These are phyloP conservation scores for Nothopassalora personata DNA, from an alignment of 2,329 filamentous ascomycete species.

Conservation along the genomic window DNA sequence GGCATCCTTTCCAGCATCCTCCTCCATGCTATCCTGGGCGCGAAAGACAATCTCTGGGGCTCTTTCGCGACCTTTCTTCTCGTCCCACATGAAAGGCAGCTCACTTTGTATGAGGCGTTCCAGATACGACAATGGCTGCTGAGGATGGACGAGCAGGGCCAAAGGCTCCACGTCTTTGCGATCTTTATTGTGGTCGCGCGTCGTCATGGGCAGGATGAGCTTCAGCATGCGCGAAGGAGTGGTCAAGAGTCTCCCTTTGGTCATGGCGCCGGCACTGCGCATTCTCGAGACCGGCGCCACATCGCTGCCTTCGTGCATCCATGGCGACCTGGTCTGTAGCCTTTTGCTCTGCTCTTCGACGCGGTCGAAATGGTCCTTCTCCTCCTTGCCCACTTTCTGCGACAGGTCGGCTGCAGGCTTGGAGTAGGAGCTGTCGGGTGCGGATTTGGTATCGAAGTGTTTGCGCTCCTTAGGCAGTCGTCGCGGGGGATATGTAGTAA, in stretches of 20 bases:
- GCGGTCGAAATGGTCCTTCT: slow-evolving; percentile 42
- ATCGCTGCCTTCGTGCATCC: slow-evolving; percentile 60
- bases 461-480: slow-evolving; percentile 15
- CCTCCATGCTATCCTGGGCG: slow-evolving; percentile 67
- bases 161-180: slow-evolving; percentile 74
- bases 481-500: slow-evolving; percentile 4
- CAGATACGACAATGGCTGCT: slow-evolving; percentile 86
- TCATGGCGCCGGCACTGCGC: slow-evolving; percentile 55
- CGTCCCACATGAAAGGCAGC: slow-evolving; percentile 55
- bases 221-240: slow-evolving; percentile 77
- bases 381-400: slow-evolving; percentile 42
- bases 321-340: slow-evolving; percentile 58
- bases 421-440: slow-evolving; percentile 28
- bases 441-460: slow-evolving; percentile 18
- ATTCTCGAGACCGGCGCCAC: slow-evolving; percentile 51
- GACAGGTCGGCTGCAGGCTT: slow-evolving; percentile 37
- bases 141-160: slow-evolving; percentile 78
- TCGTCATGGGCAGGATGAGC: slow-evolving; percentile 69
- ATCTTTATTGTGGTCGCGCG: slow-evolving; percentile 53
- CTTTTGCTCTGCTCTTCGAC: slow-evolving; percentile 46
- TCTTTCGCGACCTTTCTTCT: slow-evolving; percentile 59
- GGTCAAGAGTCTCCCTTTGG: slow-evolving; percentile 70
- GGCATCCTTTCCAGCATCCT: slow-evolving; percentile 40
- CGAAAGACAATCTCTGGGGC: slow-evolving; percentile 72
- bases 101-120: slow-evolving; percentile 86